Evolutionary conservation across 202 grass and related monocot species (phyloP).

Genomic region (Dendrocalamus latiflorus): DNA sequence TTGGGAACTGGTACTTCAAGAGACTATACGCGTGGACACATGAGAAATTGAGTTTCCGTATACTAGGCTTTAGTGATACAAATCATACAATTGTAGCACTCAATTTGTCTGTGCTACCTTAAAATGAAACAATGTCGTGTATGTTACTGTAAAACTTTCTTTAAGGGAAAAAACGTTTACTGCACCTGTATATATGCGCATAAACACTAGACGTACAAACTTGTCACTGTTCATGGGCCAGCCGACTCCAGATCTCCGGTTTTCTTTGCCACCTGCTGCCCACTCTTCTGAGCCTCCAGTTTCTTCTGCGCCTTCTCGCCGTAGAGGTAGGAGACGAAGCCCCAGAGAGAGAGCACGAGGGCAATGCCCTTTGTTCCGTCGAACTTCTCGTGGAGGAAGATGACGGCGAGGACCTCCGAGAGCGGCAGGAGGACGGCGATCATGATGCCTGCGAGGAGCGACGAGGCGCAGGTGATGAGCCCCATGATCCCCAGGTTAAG

Average conservation of each 20-base stretch:
- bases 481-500: constrained; percentile 54
- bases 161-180: not conserved
- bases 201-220: not conserved
- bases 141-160: not conserved
- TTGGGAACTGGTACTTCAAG: not conserved
- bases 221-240: not conserved
- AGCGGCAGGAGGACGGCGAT: constrained; percentile 44
- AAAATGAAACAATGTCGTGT: constrained; percentile 10
- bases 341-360: constrained; percentile 58
- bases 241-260: too few species aligned
- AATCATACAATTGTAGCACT: not conserved
- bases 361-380: constrained; percentile 52
- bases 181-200: not conserved
- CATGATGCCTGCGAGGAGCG: constrained; percentile 62
- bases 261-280: too few species aligned
- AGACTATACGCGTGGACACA: not conserved
- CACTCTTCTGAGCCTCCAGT: too few species aligned
- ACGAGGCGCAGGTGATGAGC: constrained; percentile 53
- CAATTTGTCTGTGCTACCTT: constrained; percentile 1
- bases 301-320: too few species aligned
- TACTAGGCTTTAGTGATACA: not conserved
- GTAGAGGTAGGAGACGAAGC: constrained; percentile 76
- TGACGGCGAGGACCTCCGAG: constrained; percentile 44
- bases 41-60: not conserved
- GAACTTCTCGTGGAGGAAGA: constrained; percentile 82